Evolutionary conservation across 495 filamentous ascomycete genomes (phyloP).

Genomic region (Hamigera avellanea): DNA sequence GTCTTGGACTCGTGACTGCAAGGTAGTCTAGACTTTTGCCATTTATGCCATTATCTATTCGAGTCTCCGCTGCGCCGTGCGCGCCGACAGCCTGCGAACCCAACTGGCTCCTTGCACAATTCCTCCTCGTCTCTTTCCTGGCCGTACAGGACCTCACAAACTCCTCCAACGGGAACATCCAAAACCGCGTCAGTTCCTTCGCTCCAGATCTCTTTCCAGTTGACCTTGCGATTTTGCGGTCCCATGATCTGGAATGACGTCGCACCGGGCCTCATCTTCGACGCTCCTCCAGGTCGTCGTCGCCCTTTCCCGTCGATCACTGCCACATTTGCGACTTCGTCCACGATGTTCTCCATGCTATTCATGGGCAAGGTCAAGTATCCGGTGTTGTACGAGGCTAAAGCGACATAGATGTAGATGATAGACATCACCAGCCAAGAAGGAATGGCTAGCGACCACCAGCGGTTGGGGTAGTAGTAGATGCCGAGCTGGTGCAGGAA

Average conservation of each 20-base stretch:
- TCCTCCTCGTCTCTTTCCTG: slow-evolving; percentile 29
- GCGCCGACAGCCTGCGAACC: background rate
- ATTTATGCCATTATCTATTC: too few relatives aligned
- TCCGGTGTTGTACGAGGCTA: slow-evolving; percentile 83
- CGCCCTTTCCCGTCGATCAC: slow-evolving; percentile 63
- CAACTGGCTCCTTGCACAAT: slow-evolving; percentile 5
- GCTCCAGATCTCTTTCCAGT: slow-evolving; percentile 75
- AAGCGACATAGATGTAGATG: slow-evolving; percentile 87
- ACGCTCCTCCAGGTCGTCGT: slow-evolving; percentile 34
- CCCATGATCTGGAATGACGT: slow-evolving; percentile 37
- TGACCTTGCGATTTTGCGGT: slow-evolving; percentile 38
- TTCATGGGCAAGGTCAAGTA: slow-evolving; percentile 73
- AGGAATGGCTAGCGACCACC: slow-evolving; percentile 92
- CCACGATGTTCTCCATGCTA: slow-evolving; percentile 81
- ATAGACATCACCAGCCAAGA: slow-evolving; percentile 80
- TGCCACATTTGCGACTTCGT: slow-evolving; percentile 78
- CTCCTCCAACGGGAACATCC: slow-evolving; percentile 92
- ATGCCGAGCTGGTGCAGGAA: slow-evolving; percentile 90
- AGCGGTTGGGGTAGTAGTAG: slow-evolving; percentile 91
- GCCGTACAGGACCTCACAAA: slow-evolving; percentile 73
- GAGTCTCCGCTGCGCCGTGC: too few relatives aligned
- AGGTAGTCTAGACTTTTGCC: too few relatives aligned
- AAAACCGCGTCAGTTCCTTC: slow-evolving; percentile 94
- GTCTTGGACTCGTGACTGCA: too few relatives aligned
- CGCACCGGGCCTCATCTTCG: slow-evolving; percentile 34